Conservation (phyloP, 1,284 basidiomycete genomes). For the Fomes fomentarius region DNA sequence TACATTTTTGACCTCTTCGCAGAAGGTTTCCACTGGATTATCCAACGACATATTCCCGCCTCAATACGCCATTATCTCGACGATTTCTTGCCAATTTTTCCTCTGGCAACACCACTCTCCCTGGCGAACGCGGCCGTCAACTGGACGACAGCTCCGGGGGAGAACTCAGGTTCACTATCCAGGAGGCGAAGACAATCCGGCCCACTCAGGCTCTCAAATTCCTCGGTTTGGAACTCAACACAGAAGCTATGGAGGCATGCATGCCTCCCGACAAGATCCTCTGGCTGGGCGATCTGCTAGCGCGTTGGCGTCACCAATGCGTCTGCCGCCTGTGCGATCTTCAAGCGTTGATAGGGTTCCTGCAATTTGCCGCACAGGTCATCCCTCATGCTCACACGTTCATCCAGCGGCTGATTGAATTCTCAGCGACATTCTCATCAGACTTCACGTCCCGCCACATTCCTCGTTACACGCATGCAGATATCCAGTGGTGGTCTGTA, state of each 20-base stretch:
- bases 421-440: not conserved
- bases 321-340: constrained; percentile 5
- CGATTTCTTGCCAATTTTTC: constrained; percentile 9
- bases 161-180: constrained; percentile 6
- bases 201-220: constrained; percentile 3
- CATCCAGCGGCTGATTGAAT: constrained; percentile 5
- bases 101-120: not conserved
- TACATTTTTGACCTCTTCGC: constrained; percentile 46
- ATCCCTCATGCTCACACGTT: constrained; percentile 5
- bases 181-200: not conserved
- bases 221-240: constrained; percentile 9
- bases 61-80: constrained; percentile 7
- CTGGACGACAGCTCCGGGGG: constrained; percentile 4
- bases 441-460: not conserved
- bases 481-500: constrained; percentile 8
- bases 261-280: constrained; percentile 3
- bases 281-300: constrained; percentile 3
- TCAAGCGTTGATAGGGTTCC: constrained; percentile 8
- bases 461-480: constrained; percentile 1
- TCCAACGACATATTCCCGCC: constrained; percentile 16
- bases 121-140: not conserved
- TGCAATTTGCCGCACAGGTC: constrained; percentile 9
- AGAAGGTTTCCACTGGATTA: constrained; percentile 40
- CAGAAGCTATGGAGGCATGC: constrained; percentile 7
- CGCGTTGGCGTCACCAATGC: not conserved